A percentile compares a stretch with the other conserved stretches of the same genome.
Conservation (phyloP, 2,329 filamentous ascomycete genomes). For the Cordyceps militaris region DNA sequence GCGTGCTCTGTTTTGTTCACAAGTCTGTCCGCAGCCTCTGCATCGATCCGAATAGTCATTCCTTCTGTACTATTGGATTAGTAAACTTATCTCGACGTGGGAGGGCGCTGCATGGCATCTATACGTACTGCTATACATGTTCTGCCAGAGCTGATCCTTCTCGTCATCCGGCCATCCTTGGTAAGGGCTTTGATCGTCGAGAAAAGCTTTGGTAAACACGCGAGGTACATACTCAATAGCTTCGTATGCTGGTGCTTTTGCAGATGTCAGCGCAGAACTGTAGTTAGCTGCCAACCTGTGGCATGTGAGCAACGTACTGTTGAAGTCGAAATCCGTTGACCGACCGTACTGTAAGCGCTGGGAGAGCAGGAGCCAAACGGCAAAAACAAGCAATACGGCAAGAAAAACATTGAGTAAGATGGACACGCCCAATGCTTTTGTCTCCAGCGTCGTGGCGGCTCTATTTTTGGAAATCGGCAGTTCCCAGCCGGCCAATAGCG, state of each 20-base stretch:
- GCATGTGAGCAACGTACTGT: background rate
- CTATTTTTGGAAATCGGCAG: background rate
- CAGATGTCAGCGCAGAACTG: background rate
- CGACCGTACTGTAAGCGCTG: too few relatives aligned
- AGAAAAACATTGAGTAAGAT: background rate
- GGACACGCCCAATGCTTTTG: background rate
- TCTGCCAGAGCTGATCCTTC: conserved; percentile 11
- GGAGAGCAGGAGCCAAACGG: background rate
- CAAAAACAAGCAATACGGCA: background rate
- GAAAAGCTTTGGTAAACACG: background rate
- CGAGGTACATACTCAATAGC: background rate
- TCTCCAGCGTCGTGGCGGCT: background rate
- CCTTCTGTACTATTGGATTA: background rate
- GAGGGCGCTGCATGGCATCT: background rate
- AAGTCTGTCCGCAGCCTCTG: background rate
- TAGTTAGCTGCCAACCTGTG: background rate
- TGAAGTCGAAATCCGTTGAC: background rate
- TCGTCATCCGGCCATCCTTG: conserved; percentile 11
- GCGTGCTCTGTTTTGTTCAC: conserved; percentile 6
- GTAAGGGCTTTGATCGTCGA: conserved; percentile 5
- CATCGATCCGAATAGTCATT: conserved; percentile 3
- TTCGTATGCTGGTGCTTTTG: background rate
- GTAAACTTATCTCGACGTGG: background rate
- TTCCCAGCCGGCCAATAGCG: too few relatives aligned
- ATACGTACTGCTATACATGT: conserved; percentile 9